These are phyloP conservation scores for Rhodotorula sp. DNA, from an alignment of 1,284 basidiomycete genomes.

Conservation along the genomic window DNA sequence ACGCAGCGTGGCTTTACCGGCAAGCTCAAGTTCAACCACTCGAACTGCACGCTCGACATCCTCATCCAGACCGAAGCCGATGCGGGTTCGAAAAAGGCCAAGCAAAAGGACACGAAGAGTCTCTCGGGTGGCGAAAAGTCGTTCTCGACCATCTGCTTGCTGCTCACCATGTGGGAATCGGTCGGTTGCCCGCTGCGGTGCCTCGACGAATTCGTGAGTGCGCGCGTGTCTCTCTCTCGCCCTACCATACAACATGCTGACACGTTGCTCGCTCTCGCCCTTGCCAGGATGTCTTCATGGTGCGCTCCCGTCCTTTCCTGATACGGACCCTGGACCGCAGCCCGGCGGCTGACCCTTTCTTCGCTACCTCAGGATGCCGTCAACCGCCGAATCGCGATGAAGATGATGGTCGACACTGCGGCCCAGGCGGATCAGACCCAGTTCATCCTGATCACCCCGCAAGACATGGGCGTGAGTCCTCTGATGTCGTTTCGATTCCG, in stretches of 20 bases:
- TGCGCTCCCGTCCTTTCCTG: neutral
- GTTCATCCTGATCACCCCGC: conserved; percentile 85
- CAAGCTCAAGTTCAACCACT: conserved; percentile 69
- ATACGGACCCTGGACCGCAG: neutral
- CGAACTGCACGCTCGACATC: conserved; percentile 59
- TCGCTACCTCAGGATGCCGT: conserved; percentile 49
- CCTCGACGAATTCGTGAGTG: conserved; percentile 63
- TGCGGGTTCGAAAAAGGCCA: conserved; percentile 57
- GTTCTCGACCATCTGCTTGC: conserved; percentile 90
- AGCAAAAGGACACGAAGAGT: conserved; percentile 68
- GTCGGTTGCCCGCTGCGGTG: conserved; percentile 92
- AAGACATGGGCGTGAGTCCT: conserved; percentile 41
- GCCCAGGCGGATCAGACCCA: conserved; percentile 79
- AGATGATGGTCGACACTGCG: conserved; percentile 70
- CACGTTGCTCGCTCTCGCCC: neutral
- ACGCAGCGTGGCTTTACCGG: conserved; percentile 68
- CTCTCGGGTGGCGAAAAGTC: conserved; percentile 91
- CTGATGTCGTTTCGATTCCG: too few species aligned
- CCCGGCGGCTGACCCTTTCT: neutral
- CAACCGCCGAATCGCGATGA: conserved; percentile 50
- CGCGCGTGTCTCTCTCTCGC: conserved; percentile 52
- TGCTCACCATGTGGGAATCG: conserved; percentile 92
- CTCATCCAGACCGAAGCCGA: conserved; percentile 42
- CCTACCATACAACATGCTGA: neutral
- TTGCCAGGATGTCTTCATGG: conserved; percentile 39